phyloP scores from a whole-genome alignment of 768 basidiomycete genomes.

The Trametes cubensis region DNA sequence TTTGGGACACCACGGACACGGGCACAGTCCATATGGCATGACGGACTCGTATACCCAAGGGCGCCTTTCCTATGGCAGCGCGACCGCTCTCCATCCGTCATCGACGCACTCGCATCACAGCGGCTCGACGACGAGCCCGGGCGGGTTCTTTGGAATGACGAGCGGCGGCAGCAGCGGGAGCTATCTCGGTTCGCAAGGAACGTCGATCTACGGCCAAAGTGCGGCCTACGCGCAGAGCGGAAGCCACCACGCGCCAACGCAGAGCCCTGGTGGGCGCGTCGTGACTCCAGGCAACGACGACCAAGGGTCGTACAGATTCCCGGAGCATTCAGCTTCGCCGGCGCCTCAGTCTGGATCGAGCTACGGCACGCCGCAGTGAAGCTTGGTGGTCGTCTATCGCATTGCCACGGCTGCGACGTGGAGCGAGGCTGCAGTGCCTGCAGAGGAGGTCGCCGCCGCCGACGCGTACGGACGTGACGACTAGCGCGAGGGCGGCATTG shows the following conservation, averaged over 20 bases:
- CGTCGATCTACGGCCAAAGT: slow-evolving; percentile 22
- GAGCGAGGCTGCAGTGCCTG: background rate
- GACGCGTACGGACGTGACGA: background rate
- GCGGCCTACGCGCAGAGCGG: slow-evolving; percentile 26
- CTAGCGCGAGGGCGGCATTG: background rate
- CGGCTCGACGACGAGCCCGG: slow-evolving; percentile 11
- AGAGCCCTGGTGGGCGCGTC: slow-evolving; percentile 22
- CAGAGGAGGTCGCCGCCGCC: background rate
- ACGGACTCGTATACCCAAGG: slow-evolving; percentile 23
- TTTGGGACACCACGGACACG: slow-evolving; percentile 24
- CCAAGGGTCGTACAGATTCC: slow-evolving; percentile 29
- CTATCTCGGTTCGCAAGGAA: slow-evolving; percentile 22
- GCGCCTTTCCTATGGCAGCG: slow-evolving; percentile 24
- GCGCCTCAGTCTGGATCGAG: slow-evolving; percentile 37
- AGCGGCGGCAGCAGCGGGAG: slow-evolving; percentile 22
- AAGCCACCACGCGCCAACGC: slow-evolving; percentile 17
- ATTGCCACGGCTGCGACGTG: background rate
- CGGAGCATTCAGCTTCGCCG: slow-evolving; percentile 34
- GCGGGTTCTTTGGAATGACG: slow-evolving; percentile 28
- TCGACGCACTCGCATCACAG: slow-evolving; percentile 18
- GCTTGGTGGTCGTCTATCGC: background rate
- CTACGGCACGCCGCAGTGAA: slow-evolving; percentile 38
- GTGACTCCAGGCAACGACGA: slow-evolving; percentile 24
- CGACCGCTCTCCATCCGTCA: slow-evolving; percentile 27
- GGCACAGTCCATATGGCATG: slow-evolving; percentile 28